Evolutionary conservation across 1,284 basidiomycete genomes (phyloP), one percentile per base, ranked within the genome.

Genomic region (Marasmius sp.): DNA sequence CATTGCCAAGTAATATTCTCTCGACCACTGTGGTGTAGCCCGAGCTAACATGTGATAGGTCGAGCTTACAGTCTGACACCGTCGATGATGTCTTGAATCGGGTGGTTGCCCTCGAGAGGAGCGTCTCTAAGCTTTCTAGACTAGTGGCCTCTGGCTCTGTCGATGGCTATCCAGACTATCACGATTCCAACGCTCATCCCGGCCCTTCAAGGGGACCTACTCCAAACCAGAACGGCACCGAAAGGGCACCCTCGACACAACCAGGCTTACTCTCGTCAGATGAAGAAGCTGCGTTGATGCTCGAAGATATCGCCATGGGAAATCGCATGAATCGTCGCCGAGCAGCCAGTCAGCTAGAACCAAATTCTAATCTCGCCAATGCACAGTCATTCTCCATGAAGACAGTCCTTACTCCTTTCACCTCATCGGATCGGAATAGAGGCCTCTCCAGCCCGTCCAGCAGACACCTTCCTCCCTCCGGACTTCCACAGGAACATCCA

Each of bases 231-330:
- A 63, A 57, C 52, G 49, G 52, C n/a, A 62, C 20, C 38, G 58
- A 62, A n/a, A 53, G 16, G 34, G 7, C 33, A 6, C 36, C 10
- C 37, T 51, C 22, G 20, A 16, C 16, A 22, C 59, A 45, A 14
- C 37, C n/a, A 27, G 39, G 34, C 50, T 27, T 57, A 59, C 50
- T 47, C 22, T n/a, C n/a, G 37, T n/a, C 61, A 8, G 68, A 70
- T 50, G 69, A 70, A 56, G 69, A 69, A 50, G 67, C 66, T 11
- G 69, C 68, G 1, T 69, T 70, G 69, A 70, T 70, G 67, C 65
- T 70, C 14, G 69, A 69, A 54, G 69, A 70, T 55, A 67, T 70
- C 47, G 69, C 69, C 20, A 69, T 70, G 68, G 69, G 68, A 11
- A 65, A 70, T 57, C 63, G 66, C 9, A 62, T 69, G 33, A 70